Conservation (phyloP, 1,139 yeast species). For the Kurtzmaniella quercitrusa region DNA sequence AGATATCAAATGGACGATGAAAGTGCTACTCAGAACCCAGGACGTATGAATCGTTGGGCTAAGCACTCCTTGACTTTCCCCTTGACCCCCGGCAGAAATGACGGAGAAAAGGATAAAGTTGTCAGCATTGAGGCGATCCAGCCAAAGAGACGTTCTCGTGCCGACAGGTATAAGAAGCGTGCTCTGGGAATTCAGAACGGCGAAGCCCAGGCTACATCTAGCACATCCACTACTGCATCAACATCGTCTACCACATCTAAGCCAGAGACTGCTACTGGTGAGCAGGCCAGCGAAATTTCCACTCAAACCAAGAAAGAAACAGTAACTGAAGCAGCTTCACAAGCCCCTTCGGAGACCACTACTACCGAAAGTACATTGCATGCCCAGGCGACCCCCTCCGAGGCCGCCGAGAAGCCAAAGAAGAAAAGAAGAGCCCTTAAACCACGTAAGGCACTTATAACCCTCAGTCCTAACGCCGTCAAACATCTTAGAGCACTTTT, state of each 20-base stretch:
- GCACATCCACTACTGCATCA: slow-evolving; percentile 5
- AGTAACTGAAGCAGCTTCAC: neutral
- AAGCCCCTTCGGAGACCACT: slow-evolving; percentile 8
- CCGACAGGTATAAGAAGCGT: slow-evolving; percentile 29
- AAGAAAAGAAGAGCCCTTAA: slow-evolving; percentile 64
- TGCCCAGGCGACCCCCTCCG: slow-evolving; percentile 5
- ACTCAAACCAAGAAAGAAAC: slow-evolving; percentile 2
- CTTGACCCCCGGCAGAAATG: slow-evolving; percentile 8
- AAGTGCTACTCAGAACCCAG: slow-evolving; percentile 12
- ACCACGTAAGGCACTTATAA: slow-evolving; percentile 83
- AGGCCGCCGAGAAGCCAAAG: slow-evolving; percentile 19
- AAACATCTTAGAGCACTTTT: slow-evolving; percentile 62
- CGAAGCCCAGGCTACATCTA: slow-evolving; percentile 3
- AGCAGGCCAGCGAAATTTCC: too few relatives aligned
- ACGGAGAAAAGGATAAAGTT: slow-evolving; percentile 9
- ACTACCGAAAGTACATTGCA: slow-evolving; percentile 4
- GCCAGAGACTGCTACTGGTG: neutral
- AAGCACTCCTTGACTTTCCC: slow-evolving; percentile 20
- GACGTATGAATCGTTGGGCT: slow-evolving; percentile 18
- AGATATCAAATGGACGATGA: slow-evolving; percentile 16
- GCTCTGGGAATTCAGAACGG: slow-evolving; percentile 1
- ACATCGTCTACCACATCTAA: neutral
- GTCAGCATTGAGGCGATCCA: slow-evolving; percentile 9
- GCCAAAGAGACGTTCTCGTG: slow-evolving; percentile 34
- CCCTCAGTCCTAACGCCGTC: slow-evolving; percentile 71